Evolutionary conservation across 179 eudicot species (phyloP).

Genomic region (Spinacia oleracea): DNA sequence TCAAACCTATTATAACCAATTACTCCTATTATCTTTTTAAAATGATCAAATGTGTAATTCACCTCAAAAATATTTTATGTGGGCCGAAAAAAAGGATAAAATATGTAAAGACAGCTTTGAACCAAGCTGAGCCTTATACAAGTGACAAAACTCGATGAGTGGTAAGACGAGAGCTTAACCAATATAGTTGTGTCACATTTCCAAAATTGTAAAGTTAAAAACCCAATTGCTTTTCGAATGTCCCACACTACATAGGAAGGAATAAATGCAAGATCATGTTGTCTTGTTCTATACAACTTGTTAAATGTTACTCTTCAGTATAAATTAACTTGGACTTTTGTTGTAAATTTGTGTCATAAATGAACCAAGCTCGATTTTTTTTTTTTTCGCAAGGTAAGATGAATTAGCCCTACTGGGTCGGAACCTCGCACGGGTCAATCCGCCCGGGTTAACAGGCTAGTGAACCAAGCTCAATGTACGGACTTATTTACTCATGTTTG

Average conservation of each 20-base stretch:
- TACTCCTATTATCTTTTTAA: too few relatives aligned
- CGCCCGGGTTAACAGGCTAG: too few relatives aligned
- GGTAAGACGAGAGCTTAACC: neutral
- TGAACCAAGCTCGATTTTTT: too few relatives aligned
- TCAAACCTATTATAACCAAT: too few relatives aligned
- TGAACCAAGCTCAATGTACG: too few relatives aligned
- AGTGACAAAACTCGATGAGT: neutral
- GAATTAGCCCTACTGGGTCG: too few relatives aligned
- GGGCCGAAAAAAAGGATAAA: too few relatives aligned
- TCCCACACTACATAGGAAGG: neutral
- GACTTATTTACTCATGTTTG: too few relatives aligned
- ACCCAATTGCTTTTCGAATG: neutral
- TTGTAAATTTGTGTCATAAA: neutral
- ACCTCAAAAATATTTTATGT: too few relatives aligned
- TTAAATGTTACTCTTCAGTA: neutral
- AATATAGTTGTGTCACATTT: constrained; percentile 1
- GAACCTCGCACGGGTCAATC: too few relatives aligned
- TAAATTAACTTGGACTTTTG: neutral
- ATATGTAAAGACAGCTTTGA: neutral
- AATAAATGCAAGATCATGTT: neutral
- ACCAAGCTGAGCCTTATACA: neutral
- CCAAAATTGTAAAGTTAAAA: neutral
- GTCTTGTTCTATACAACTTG: constrained; percentile 8
- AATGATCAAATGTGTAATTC: too few relatives aligned
- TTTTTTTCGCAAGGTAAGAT: too few relatives aligned